These are phyloP conservation scores for Aspergillus pseudoviridinutans DNA, from an alignment of 2,329 filamentous ascomycete species.

Conservation along the genomic window DNA sequence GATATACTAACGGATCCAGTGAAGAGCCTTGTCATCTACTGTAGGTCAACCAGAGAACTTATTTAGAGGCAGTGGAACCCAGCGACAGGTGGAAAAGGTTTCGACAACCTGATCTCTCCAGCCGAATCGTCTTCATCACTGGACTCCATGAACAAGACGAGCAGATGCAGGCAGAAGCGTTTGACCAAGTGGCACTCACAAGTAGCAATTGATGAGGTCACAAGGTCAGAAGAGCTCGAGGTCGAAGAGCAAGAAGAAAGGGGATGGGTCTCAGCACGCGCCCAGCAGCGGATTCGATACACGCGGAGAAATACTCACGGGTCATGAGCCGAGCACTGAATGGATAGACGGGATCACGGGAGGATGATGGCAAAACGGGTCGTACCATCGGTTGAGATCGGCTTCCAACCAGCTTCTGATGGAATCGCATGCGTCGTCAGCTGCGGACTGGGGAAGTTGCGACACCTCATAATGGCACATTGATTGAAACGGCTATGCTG, in stretches of 20 bases:
- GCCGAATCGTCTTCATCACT: background rate
- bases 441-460: background rate
- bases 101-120: background rate
- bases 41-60: slow-evolving; percentile 6
- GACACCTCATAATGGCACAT: background rate
- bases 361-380: slow-evolving; percentile 8
- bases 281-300: slow-evolving; percentile 10
- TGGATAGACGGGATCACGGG: background rate
- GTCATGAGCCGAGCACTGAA: slow-evolving; percentile 9
- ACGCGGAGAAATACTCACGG: slow-evolving; percentile 12
- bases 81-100: background rate
- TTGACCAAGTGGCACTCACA: background rate
- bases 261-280: slow-evolving; percentile 18
- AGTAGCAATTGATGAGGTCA: slow-evolving; percentile 9
- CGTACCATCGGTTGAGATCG: slow-evolving; percentile 15
- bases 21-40: slow-evolving; percentile 5
- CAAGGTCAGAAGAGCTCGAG: background rate
- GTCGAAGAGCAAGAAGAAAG: slow-evolving; percentile 1
- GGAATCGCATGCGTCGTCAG: background rate
- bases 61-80: slow-evolving; percentile 5
- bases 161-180: background rate
- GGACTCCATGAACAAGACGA: background rate
- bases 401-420: background rate
- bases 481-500: background rate
- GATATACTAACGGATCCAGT: background rate